These are phyloP conservation scores for Fusarium xylarioides DNA, from an alignment of 2,329 filamentous ascomycete species.

Conservation along the genomic window DNA sequence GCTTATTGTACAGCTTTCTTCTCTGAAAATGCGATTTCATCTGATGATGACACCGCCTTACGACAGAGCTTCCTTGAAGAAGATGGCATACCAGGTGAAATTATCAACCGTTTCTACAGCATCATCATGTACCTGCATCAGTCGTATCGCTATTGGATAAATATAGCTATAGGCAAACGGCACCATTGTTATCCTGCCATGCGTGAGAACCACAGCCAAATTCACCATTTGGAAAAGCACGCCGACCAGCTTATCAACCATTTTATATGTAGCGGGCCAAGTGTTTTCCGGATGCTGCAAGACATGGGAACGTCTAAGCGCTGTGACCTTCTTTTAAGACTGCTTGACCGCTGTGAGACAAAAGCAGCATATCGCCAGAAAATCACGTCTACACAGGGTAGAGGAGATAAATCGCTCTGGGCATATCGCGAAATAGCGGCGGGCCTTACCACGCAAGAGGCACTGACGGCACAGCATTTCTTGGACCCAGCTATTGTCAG, in stretches of 20 bases:
- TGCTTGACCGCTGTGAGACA: not conserved
- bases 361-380: not conserved
- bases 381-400: not conserved
- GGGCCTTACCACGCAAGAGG: not conserved
- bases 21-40: not conserved
- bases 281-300: not conserved
- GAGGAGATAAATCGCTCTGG: not conserved
- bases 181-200: accelerated
- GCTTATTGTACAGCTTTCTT: not conserved
- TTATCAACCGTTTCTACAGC: not conserved
- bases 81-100: not conserved
- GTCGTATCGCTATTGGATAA: not conserved
- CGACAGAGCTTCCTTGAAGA: not conserved
- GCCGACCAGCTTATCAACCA: not conserved
- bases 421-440: not conserved
- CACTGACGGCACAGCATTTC: not conserved
- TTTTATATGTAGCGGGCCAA: not conserved
- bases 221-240: no score
- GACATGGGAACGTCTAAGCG: not conserved
- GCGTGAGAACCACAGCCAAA: accelerated
- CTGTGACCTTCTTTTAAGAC: not conserved
- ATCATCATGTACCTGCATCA: accelerated
- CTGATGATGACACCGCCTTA: not conserved
- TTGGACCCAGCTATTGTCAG: not conserved
- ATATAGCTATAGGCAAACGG: not conserved